Evolutionary conservation across 768 basidiomycete genomes (phyloP).

Genomic region (Neoboletus subvelutipes): DNA sequence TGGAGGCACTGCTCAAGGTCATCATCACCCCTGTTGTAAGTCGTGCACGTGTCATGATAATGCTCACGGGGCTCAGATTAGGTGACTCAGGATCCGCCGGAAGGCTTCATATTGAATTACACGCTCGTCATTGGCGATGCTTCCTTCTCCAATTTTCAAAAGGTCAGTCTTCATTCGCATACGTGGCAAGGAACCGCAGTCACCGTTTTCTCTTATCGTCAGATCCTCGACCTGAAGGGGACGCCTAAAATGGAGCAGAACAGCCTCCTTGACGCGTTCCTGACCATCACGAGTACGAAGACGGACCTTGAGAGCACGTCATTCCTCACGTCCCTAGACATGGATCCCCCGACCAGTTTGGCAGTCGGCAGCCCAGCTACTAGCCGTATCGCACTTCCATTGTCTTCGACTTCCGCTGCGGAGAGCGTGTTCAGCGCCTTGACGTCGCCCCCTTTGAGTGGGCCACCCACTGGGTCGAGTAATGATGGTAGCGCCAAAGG

Average conservation of each 20-base stretch:
- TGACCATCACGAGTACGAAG: conserved; percentile 91
- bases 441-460: conserved; percentile 59
- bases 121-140: conserved; percentile 92
- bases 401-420: conserved; percentile 32
- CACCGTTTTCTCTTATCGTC: not conserved
- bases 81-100: conserved; percentile 73
- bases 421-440: conserved; percentile 63
- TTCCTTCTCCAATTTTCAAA: conserved; percentile 97
- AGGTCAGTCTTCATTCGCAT: conserved; percentile 49
- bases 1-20: conserved; percentile 94
- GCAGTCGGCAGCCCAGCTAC: conserved; percentile 64
- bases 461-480: conserved; percentile 63
- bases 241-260: conserved; percentile 86
- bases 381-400: conserved; percentile 58
- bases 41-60: conserved; percentile 8
- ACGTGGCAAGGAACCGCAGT: conserved; percentile 9
- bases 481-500: conserved; percentile 40
- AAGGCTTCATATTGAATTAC: conserved; percentile 95
- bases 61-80: not conserved
- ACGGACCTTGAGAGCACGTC: conserved; percentile 86
- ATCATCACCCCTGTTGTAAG: conserved; percentile 89
- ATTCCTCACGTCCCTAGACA: conserved; percentile 91
- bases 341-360: conserved; percentile 77
- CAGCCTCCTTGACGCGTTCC: conserved; percentile 85
- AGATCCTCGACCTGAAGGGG: conserved; percentile 96